Conservation (phyloP, 352 stramenopile genomes). For the Phytophthora pini region DNA sequence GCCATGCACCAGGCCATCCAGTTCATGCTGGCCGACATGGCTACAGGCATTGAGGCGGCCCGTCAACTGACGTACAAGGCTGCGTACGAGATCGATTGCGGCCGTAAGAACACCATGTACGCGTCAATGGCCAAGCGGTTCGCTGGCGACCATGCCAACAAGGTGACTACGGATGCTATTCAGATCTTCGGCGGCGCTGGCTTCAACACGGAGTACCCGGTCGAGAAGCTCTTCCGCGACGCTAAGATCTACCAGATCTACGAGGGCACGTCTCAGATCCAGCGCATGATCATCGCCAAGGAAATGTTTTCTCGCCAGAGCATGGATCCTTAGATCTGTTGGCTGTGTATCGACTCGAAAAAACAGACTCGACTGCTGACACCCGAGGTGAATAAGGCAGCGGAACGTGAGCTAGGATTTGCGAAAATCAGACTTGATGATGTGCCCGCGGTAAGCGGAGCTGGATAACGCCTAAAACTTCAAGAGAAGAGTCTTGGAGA, state of each 20-base stretch:
- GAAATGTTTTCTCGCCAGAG: slow-evolving; percentile 80
- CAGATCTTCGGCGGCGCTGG: slow-evolving; percentile 92
- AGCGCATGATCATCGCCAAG: slow-evolving; percentile 92
- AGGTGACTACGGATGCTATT: slow-evolving; percentile 88
- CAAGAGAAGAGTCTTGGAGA: slow-evolving; percentile 28
- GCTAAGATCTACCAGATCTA: slow-evolving; percentile 95
- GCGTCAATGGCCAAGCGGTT: slow-evolving; percentile 93
- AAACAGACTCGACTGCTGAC: not conserved
- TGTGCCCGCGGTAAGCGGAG: slow-evolving; percentile 17
- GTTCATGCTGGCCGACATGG: slow-evolving; percentile 93
- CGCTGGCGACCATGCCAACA: slow-evolving; percentile 86
- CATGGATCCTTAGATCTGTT: slow-evolving; percentile 51
- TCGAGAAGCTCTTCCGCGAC: slow-evolving; percentile 94
- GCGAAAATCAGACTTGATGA: slow-evolving; percentile 16
- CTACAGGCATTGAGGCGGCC: slow-evolving; percentile 88
- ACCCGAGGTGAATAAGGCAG: not conserved
- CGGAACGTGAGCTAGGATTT: slow-evolving; percentile 15
- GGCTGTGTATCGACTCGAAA: not conserved
- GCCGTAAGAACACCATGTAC: slow-evolving; percentile 90
- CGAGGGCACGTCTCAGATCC: slow-evolving; percentile 93
- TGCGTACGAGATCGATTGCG: slow-evolving; percentile 90
- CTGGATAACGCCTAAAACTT: slow-evolving; percentile 7
- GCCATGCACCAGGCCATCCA: slow-evolving; percentile 88
- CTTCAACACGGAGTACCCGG: slow-evolving; percentile 93
- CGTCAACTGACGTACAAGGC: slow-evolving; percentile 90